Percentiles rank a stretch among this genome's conserved stretches.
Conservation (phyloP, 495 filamentous ascomycete species). For the Aspergillus biplanus region DNA sequence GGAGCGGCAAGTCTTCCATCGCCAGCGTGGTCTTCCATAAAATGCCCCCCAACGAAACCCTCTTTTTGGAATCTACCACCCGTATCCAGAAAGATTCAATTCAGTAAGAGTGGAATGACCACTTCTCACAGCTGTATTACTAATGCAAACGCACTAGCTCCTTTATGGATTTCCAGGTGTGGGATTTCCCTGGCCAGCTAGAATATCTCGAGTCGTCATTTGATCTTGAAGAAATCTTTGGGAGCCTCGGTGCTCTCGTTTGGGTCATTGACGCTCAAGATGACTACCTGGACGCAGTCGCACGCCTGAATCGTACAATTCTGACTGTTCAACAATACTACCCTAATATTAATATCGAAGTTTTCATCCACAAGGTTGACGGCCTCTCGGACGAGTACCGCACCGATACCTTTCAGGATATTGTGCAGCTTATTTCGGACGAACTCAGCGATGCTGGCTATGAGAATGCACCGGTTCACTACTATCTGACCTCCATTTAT, state of each 20-base stretch:
- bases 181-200: constrained; percentile 94
- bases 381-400: constrained; percentile 94
- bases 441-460: constrained; percentile 90
- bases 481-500: constrained; percentile 95
- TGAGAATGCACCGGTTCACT: constrained; percentile 88
- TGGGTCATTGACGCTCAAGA: constrained; percentile 99
- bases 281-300: constrained; percentile 89
- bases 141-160: constrained; percentile 57
- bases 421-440: constrained; percentile 95
- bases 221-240: constrained; percentile 91
- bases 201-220: constrained; percentile 84
- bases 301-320: constrained; percentile 83
- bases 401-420: constrained; percentile 89
- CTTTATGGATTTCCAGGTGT: constrained; percentile 98
- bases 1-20: constrained; percentile 97
- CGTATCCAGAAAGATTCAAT: constrained; percentile 90
- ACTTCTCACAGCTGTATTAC: not conserved
- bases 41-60: constrained; percentile 89
- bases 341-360: constrained; percentile 90
- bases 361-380: constrained; percentile 98
- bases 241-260: constrained; percentile 88
- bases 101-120: constrained; percentile 60
- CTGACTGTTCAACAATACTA: constrained; percentile 83
- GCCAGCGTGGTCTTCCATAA: constrained; percentile 98
- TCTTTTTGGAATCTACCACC: constrained; percentile 93